These are phyloP conservation scores for Rhinocladiella mackenziei DNA, from an alignment of 2,329 filamentous ascomycete genomes.

Conservation along the genomic window DNA sequence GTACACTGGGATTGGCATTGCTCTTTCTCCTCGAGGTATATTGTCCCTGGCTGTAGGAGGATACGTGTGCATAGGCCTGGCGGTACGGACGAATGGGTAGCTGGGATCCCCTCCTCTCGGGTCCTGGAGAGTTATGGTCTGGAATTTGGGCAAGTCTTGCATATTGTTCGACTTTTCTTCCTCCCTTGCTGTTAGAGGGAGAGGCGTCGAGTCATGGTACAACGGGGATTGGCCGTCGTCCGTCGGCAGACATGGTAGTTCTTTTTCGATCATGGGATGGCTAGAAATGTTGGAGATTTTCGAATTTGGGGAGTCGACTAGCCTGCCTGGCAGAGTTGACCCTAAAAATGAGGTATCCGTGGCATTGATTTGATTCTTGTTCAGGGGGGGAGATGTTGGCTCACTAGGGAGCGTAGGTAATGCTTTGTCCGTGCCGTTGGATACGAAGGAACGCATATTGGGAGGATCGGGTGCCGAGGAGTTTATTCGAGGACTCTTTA, in stretches of 20 bases:
- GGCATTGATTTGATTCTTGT: neutral
- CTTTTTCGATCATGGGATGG: conserved; percentile 20
- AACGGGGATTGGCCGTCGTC: conserved; percentile 29
- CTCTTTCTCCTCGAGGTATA: conserved; percentile 9
- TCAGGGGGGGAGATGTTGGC: conserved; percentile 10
- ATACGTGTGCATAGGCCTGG: conserved; percentile 9
- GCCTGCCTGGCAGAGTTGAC: conserved; percentile 7
- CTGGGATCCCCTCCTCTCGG: conserved; percentile 15
- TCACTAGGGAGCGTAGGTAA: conserved; percentile 32
- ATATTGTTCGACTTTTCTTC: neutral
- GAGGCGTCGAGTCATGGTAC: conserved; percentile 8
- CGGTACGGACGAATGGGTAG: conserved; percentile 11
- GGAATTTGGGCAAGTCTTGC: neutral
- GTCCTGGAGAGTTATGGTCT: conserved; percentile 4
- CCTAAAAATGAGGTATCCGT: conserved; percentile 32
- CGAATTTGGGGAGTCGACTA: conserved; percentile 12
- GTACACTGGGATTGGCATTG: conserved; percentile 20
- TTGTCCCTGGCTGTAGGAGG: neutral
- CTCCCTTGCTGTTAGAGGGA: neutral
- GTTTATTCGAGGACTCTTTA: conserved; percentile 21
- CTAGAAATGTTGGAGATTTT: conserved; percentile 19
- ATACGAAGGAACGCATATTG: conserved; percentile 34
- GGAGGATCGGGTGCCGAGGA: conserved; percentile 22
- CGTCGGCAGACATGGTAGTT: conserved; percentile 29
- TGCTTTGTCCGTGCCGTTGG: conserved; percentile 39